Evolutionary conservation across 768 basidiomycete species (phyloP), one percentile per base, ranked within the genome.

Genomic region (Jaapia argillacea): DNA sequence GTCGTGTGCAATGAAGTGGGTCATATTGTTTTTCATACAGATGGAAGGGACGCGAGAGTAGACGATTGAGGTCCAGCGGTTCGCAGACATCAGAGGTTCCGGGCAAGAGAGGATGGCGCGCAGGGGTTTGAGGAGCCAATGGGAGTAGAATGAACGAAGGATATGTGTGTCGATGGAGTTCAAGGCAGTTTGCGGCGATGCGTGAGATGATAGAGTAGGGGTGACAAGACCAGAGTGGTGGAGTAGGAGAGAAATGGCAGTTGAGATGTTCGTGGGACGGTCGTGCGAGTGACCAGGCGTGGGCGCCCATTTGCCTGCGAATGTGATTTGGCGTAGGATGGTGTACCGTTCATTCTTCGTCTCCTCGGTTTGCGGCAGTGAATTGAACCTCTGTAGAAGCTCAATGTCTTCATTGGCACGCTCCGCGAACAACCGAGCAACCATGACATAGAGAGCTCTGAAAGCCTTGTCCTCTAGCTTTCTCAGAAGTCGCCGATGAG

Each of bases 261-360:
- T 78, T 4, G 76, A 58, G 48, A 86, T 75, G 55, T 80, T 79
- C 2, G 77, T 79, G 44, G 69, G 62, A 6, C 72, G 68, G 51
- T 85, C 84, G 44, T 84, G 82, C 3, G 76, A 67, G 3, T 65
- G 62, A 3, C 57, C 66, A 10, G 77, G 75, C 2, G 74, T 72
- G 0, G 84, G 82, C 0, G 81, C 81, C 82, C 82, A 86, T 57
- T 85, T 87, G 1, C 69, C 69, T 1, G 71, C 79, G 13, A 83
- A 69, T 5, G 73, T 72, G 16, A 85, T 60, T 24, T 65, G 59
- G 47, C 59, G 66, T 4, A 69, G 50, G 20, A 71, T 56, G 3
- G 50, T 41, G 33, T 24, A 46, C 1, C 48, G 55, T 39, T 57
- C 49, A 6, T 56, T 49, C 20, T 39, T 47, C 31, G 40, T 45